Conservation (phyloP, 495 filamentous ascomycete species). For the Daldinia concentrica region DNA sequence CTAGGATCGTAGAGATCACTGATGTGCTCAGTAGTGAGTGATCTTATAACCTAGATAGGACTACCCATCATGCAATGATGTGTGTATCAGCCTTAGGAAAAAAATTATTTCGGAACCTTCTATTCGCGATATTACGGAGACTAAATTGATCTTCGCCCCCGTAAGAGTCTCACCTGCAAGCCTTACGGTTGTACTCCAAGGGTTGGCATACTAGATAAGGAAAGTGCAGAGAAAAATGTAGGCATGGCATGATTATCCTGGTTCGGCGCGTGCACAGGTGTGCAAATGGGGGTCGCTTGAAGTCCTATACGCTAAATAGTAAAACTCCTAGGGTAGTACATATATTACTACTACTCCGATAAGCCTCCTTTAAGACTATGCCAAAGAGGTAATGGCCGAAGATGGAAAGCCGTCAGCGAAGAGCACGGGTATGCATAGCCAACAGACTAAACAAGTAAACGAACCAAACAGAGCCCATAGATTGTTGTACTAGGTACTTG, state of each 20-base stretch:
- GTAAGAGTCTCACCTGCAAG: neutral
- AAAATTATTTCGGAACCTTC: neutral
- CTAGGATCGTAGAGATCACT: too few relatives aligned
- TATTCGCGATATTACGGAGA: neutral
- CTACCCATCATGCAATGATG: neutral
- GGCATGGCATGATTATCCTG: neutral
- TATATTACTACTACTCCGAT: slow-evolving; percentile 1
- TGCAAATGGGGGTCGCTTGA: neutral
- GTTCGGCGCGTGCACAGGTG: neutral
- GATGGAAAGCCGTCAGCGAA: neutral
- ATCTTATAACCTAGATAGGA: neutral
- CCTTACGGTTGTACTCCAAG: neutral
- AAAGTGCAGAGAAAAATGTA: neutral
- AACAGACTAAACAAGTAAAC: slow-evolving; percentile 1
- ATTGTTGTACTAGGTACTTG: neutral
- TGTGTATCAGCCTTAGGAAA: neutral
- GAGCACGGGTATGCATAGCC: neutral
- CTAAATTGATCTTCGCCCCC: neutral
- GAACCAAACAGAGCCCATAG: neutral
- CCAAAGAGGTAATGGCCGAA: slow-evolving; percentile 7
- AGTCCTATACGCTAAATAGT: neutral
- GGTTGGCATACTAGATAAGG: slow-evolving; percentile 3
- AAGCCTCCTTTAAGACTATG: neutral
- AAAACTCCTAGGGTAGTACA: neutral
- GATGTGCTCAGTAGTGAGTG: too few relatives aligned